phyloP scores from a whole-genome alignment of 768 basidiomycete species.

The Suillus sp. region DNA sequence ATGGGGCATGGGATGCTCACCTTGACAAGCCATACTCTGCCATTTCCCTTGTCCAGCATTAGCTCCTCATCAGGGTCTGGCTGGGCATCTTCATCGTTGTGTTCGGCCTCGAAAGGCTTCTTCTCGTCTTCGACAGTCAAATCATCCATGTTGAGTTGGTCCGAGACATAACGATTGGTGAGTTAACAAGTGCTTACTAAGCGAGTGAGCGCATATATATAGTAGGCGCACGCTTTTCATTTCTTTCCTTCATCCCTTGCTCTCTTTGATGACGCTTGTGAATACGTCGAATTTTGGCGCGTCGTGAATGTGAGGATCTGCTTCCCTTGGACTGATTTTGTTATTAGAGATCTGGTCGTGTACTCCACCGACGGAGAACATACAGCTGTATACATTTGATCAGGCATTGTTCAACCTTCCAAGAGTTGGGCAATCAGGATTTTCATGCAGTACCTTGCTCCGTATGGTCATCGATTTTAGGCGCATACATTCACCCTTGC shows the following conservation, averaged over 20 bases:
- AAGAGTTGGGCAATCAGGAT: not conserved
- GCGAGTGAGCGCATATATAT: not conserved
- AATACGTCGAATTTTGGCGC: too few species aligned
- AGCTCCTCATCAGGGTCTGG: slow-evolving; percentile 83
- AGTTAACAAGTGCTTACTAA: not conserved
- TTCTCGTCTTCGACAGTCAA: slow-evolving; percentile 58
- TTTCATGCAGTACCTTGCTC: not conserved
- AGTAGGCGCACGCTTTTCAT: not conserved
- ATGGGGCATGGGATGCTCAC: slow-evolving; percentile 41
- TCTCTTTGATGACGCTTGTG: not conserved
- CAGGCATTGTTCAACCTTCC: not conserved
- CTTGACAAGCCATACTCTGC: slow-evolving; percentile 86
- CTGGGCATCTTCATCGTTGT: slow-evolving; percentile 59
- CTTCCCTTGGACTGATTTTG: too few species aligned
- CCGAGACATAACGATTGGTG: not conserved
- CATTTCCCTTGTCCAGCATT: slow-evolving; percentile 74
- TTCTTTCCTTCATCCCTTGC: not conserved
- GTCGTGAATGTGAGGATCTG: too few species aligned
- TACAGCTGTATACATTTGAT: not conserved
- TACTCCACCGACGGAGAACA: too few species aligned
- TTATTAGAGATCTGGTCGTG: too few species aligned
- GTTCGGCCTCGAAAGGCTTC: slow-evolving; percentile 67
- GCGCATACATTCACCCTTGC: too few species aligned
- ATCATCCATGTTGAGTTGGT: slow-evolving; percentile 34
- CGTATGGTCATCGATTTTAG: not conserved